phyloP scores from a whole-genome alignment of 495 filamentous ascomycete species.

The Daldinia vernicosa region DNA sequence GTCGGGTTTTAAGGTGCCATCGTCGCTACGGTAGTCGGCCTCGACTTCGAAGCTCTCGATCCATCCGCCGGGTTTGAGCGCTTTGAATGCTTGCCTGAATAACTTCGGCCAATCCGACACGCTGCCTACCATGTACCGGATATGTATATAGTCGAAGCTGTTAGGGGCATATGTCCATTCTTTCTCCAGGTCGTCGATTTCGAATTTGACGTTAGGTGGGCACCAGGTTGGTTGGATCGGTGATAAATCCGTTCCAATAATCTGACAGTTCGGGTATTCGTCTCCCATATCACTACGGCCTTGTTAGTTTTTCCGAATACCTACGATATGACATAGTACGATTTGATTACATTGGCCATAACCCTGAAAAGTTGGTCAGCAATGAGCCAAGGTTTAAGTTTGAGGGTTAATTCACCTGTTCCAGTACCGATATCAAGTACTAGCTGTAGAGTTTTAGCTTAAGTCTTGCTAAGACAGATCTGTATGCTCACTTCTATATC shows the following conservation, averaged over 20 bases:
- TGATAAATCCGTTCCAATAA: slow-evolving; percentile 71
- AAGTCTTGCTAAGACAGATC: not conserved
- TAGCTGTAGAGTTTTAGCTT: slow-evolving; percentile 54
- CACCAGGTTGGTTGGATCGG: slow-evolving; percentile 65
- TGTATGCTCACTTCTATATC: slow-evolving; percentile 38
- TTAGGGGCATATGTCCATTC: slow-evolving; percentile 57
- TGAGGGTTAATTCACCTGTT: slow-evolving; percentile 45
- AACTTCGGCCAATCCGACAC: slow-evolving; percentile 61
- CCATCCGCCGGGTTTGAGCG: slow-evolving; percentile 54
- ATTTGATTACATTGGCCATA: slow-evolving; percentile 38
- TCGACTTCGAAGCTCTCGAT: slow-evolving; percentile 45
- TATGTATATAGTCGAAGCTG: slow-evolving; percentile 66
- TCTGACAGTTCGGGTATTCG: slow-evolving; percentile 59
- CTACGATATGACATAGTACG: not conserved
- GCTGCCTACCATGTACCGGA: slow-evolving; percentile 62
- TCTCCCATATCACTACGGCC: slow-evolving; percentile 52
- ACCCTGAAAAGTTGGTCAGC: slow-evolving; percentile 20
- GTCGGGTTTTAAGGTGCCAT: slow-evolving; percentile 39
- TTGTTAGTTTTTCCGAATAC: not conserved
- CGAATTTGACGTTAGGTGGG: slow-evolving; percentile 64
- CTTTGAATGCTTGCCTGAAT: slow-evolving; percentile 48
- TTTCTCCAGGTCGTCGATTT: slow-evolving; percentile 60
- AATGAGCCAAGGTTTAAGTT: not conserved
- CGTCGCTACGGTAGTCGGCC: slow-evolving; percentile 43
- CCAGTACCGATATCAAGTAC: slow-evolving; percentile 77